Base-by-base conservation (phyloP, 345 rosid species). In the Salix udensis region DNA sequence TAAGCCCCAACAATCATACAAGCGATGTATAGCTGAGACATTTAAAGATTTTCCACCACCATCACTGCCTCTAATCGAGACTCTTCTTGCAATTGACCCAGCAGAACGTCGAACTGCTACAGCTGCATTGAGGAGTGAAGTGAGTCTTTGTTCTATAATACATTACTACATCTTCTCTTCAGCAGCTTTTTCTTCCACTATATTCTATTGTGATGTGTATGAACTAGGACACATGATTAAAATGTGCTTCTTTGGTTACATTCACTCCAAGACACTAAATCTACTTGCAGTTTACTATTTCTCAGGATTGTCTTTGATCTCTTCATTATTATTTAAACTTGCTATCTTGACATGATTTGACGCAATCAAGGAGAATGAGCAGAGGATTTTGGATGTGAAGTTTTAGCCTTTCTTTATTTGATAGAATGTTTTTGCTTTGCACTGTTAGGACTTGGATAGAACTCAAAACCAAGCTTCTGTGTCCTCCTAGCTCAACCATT, bases 1-100 rank as follows among this genome's bases (percentile, higher is more conserved):
- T 74, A 91, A 89, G 83, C 95, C 92, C 68, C 92, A 89, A 52
- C 92, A 89, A 74, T 86, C 91, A 68, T 91, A 91, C 77, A 91
- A 84, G 79, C 83, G 95, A 62, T 85, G 95, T 75, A 88, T 91
- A 79, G 81, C 76, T 10, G 92, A 87, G 82, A 89, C 90, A 40
- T 91, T 89, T 77, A 85, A 91, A 78, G 95, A 87, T 72, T 91
- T 91, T 70, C 92, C 95, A 69, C 88, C 89, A 26, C 83, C 92
- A 36, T 88, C 95, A 5, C 76, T 91, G 79, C 92, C 90, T 21
- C 82, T 91, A 42, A 89, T 91, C 72, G 92, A 88, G 76, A 85
- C 89, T 67, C 91, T 91, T 70, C 91, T 89, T 40, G 90, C 96
- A 68, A 87, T 91, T 85, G 96, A 88, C 78, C 96, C 91, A 46